phyloP scores from a whole-genome alignment of 371 early-diverging fungal genomes.

The Circinella minor region DNA sequence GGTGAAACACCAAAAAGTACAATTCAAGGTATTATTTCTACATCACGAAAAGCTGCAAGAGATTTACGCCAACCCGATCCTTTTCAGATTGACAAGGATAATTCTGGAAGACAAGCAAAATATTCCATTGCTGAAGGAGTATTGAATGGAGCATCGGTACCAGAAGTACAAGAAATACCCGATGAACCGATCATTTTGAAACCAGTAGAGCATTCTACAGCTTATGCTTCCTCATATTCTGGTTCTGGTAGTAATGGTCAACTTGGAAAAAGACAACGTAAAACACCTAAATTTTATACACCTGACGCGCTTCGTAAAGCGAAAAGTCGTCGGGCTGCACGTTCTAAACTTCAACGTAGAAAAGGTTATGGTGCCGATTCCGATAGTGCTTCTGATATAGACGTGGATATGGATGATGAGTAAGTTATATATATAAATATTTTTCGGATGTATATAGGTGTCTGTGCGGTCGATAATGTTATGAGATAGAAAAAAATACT shows the following conservation, averaged over 20 bases:
- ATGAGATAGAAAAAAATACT: too few relatives aligned
- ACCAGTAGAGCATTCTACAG: constrained; percentile 31
- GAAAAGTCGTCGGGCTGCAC: constrained; percentile 12
- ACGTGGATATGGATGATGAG: constrained; percentile 36
- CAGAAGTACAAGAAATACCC: constrained; percentile 42
- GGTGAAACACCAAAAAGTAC: constrained; percentile 62
- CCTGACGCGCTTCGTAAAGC: constrained; percentile 25
- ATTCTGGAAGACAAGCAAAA: constrained; percentile 43
- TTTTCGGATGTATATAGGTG: too few relatives aligned
- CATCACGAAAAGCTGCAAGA: constrained; percentile 49
- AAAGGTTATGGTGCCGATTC: constrained; percentile 21
- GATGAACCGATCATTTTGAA: constrained; percentile 49
- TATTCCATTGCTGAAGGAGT: constrained; percentile 50
- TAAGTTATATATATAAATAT: neutral
- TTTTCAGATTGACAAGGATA: constrained; percentile 48
- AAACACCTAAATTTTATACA: constrained; percentile 31
- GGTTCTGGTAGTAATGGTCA: neutral
- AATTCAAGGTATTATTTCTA: constrained; percentile 59
- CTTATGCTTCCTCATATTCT: constrained; percentile 14
- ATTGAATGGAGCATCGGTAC: constrained; percentile 37
- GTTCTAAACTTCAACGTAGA: constrained; percentile 23
- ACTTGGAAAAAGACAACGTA: constrained; percentile 40
- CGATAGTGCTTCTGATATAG: constrained; percentile 25
- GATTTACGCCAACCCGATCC: constrained; percentile 48
- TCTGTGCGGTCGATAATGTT: too few relatives aligned